Evolutionary conservation across 1,139 yeast species (phyloP).

Genomic region (Yamadazyma buinensis): DNA sequence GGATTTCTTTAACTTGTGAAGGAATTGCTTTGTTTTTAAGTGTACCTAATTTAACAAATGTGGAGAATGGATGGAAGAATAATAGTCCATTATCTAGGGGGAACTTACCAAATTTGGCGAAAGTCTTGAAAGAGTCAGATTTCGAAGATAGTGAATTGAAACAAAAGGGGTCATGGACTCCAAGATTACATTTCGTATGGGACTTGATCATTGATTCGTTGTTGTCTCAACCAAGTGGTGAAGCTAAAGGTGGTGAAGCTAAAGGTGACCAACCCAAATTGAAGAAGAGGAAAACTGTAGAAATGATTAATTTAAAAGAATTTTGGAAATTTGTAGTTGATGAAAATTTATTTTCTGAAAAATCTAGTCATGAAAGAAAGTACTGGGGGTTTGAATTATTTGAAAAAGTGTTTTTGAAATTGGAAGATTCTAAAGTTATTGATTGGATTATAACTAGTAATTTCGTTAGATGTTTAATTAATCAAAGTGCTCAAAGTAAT

Average conservation of each 20-base stretch:
- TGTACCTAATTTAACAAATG: slow-evolving; percentile 34
- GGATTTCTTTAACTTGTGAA: slow-evolving; percentile 67
- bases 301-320: slow-evolving; percentile 50
- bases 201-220: no score
- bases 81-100: slow-evolving; percentile 72
- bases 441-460: slow-evolving; percentile 59
- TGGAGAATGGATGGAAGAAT: slow-evolving; percentile 55
- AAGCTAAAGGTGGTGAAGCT: no score
- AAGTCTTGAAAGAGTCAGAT: slow-evolving; percentile 61
- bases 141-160: slow-evolving; percentile 32
- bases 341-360: slow-evolving; percentile 70
- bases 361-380: slow-evolving; percentile 82
- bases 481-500: slow-evolving; percentile 68
- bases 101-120: slow-evolving; percentile 56
- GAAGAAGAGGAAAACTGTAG: neutral
- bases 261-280: slow-evolving; percentile 19
- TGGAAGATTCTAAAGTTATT: slow-evolving; percentile 27
- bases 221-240: no score
- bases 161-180: slow-evolving; percentile 70
- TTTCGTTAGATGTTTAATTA: slow-evolving; percentile 68
- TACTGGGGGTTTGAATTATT: slow-evolving; percentile 83
- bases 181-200: slow-evolving; percentile 86
- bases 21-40: slow-evolving; percentile 72
- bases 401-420: slow-evolving; percentile 35
- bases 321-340: slow-evolving; percentile 83